Percentiles rank a stretch among this genome's conserved stretches.
phyloP scores from a whole-genome alignment of 495 filamentous ascomycete species.

The Echria macrotheca region DNA sequence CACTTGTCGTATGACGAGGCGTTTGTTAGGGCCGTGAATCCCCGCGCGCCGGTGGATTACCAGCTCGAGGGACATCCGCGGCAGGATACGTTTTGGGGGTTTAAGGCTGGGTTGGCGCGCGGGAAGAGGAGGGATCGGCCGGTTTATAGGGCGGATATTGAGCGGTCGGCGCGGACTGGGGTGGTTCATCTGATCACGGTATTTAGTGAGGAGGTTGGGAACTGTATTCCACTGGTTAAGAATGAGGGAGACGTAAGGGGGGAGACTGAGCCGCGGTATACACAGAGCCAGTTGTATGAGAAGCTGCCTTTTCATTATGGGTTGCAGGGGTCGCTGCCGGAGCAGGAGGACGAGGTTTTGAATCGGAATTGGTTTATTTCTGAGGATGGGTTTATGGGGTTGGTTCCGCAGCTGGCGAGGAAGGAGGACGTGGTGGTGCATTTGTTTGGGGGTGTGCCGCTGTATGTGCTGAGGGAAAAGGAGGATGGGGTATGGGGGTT shows the following conservation, averaged over 20 bases:
- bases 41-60: not conserved
- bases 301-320: not conserved
- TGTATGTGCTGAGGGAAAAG: not conserved
- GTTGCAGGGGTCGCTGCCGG: too few relatives aligned
- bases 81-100: not conserved
- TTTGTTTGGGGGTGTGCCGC: not conserved
- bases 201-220: too few relatives aligned
- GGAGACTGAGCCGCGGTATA: not conserved
- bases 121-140: too few relatives aligned
- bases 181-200: too few relatives aligned
- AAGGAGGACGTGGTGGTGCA: not conserved
- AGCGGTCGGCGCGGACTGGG: too few relatives aligned
- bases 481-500: slow-evolving; percentile 1
- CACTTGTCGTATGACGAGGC: not conserved
- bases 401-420: not conserved
- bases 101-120: not conserved
- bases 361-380: not conserved
- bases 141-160: too few relatives aligned
- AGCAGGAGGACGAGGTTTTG: too few relatives aligned
- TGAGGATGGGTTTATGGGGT: not conserved
- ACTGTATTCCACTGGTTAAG: too few relatives aligned
- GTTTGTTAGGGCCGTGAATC: not conserved
- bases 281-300: not conserved
- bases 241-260: too few relatives aligned
- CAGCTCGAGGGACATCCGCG: not conserved